Conservation (phyloP, 306 rosid genomes). For the Corylus avellana region DNA sequence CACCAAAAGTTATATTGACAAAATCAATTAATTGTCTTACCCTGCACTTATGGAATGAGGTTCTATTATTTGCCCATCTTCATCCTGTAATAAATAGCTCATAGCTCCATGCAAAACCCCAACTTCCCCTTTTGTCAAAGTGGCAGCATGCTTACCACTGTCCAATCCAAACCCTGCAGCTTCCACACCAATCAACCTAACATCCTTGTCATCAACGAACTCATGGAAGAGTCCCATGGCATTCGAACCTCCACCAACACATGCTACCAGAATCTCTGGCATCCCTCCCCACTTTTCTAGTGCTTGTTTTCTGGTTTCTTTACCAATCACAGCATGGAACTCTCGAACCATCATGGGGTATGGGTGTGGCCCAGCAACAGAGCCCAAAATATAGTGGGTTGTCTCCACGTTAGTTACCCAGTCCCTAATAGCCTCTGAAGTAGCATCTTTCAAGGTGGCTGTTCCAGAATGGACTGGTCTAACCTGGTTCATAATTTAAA, state of each 20-base stretch:
- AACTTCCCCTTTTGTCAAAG: conserved; percentile 81
- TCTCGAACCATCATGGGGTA: conserved; percentile 99
- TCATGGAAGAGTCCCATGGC: conserved; percentile 96
- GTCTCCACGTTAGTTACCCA: conserved; percentile 99
- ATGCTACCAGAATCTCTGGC: conserved; percentile 89
- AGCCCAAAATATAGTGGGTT: conserved; percentile 95
- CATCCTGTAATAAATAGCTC: conserved; percentile 96
- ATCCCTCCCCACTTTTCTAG: conserved; percentile 95
- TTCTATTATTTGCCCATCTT: conserved; percentile 92
- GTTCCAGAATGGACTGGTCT: conserved; percentile 92
- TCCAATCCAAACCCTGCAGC: conserved; percentile 96
- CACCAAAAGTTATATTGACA: conserved; percentile 8
- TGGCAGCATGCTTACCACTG: conserved; percentile 98
- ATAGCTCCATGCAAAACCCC: conserved; percentile 98
- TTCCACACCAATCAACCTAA: conserved; percentile 85
- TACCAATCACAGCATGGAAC: conserved; percentile 89
- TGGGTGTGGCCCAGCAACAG: conserved; percentile 98
- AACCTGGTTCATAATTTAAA: conserved; percentile 47
- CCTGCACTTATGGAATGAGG: conserved; percentile 99
- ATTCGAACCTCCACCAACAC: conserved; percentile 96
- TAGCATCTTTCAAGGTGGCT: conserved; percentile 96
- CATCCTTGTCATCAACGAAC: conserved; percentile 74
- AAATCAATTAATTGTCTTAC: conserved; percentile 41
- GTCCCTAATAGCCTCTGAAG: conserved; percentile 96
- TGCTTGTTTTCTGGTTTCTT: conserved; percentile 92